A percentile compares a stretch with the other conserved stretches of the same genome.
Conservation (phyloP, 345 rosid genomes). For the Acer yangbiense region DNA sequence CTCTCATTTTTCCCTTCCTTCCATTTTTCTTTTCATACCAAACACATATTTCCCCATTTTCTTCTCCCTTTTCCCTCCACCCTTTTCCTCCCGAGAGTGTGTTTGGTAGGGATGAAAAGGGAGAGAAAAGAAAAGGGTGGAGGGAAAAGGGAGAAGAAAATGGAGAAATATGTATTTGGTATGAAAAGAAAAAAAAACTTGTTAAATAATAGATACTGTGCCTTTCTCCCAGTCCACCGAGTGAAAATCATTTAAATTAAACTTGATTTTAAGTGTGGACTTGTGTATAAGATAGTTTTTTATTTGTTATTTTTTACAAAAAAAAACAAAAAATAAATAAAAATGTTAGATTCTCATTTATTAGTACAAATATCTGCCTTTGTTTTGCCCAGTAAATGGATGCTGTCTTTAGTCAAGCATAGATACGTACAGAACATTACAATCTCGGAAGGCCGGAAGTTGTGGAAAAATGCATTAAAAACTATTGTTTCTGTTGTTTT, state of each 20-base stretch:
- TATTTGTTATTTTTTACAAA: neutral
- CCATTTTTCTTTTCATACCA: too few relatives aligned
- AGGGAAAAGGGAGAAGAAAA: too few relatives aligned
- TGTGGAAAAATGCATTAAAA: neutral
- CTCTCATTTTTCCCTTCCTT: too few relatives aligned
- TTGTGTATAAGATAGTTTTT: neutral
- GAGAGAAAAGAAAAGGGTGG: too few relatives aligned
- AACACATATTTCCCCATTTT: too few relatives aligned
- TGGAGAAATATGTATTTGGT: too few relatives aligned
- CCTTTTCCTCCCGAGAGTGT: too few relatives aligned
- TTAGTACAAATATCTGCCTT: neutral
- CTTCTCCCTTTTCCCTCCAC: too few relatives aligned
- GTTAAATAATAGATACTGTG: neutral
- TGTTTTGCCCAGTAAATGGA: neutral
- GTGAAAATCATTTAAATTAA: neutral
- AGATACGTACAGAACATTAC: neutral
- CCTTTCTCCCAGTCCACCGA: neutral
- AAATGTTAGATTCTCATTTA: neutral
- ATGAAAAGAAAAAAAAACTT: neutral
- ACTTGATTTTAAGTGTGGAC: neutral
- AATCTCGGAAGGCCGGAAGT: neutral
- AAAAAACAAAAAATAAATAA: too few relatives aligned
- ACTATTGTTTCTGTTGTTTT: neutral
- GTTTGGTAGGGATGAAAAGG: too few relatives aligned
- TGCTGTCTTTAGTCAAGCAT: neutral